These are phyloP conservation scores for Pittosporum tobira DNA, from an alignment of 129 eudicot genomes.

Conservation along the genomic window DNA sequence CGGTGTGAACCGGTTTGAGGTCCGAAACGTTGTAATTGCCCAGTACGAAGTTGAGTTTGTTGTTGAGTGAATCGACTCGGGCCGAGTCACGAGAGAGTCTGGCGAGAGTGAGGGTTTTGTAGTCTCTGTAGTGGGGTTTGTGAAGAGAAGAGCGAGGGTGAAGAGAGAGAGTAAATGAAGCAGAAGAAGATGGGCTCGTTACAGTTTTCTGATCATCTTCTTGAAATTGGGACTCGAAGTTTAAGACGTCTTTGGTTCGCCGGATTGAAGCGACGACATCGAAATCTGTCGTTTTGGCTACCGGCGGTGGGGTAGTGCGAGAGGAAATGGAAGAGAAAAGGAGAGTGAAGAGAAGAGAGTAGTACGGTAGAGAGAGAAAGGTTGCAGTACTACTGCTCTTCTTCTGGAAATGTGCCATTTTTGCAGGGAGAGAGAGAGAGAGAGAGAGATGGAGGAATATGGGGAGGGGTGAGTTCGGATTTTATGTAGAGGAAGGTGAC, in stretches of 20 bases:
- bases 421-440: neutral
- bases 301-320: neutral
- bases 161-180: conserved; percentile 12
- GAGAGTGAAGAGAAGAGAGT: neutral
- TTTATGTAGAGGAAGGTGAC: conserved; percentile 1
- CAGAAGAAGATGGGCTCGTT: neutral
- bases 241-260: conserved; percentile 5
- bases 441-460: neutral
- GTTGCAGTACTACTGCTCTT: neutral
- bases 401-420: neutral
- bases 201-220: neutral
- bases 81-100: conserved; percentile 31
- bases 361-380: neutral
- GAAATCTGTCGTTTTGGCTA: neutral
- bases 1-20: conserved; percentile 15
- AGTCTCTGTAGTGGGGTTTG: conserved; percentile 14
- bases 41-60: conserved; percentile 6
- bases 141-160: conserved; percentile 23
- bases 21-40: neutral
- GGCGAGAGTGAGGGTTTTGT: conserved; percentile 25
- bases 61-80: conserved; percentile 19
- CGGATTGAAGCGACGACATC: conserved; percentile 8
- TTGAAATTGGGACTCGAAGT: neutral
- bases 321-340: neutral
- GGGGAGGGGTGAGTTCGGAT: neutral